Evolutionary conservation across 148 eudicot species (phyloP), one percentile per base, ranked within the genome.

Genomic region (Nyssa sinensis): DNA sequence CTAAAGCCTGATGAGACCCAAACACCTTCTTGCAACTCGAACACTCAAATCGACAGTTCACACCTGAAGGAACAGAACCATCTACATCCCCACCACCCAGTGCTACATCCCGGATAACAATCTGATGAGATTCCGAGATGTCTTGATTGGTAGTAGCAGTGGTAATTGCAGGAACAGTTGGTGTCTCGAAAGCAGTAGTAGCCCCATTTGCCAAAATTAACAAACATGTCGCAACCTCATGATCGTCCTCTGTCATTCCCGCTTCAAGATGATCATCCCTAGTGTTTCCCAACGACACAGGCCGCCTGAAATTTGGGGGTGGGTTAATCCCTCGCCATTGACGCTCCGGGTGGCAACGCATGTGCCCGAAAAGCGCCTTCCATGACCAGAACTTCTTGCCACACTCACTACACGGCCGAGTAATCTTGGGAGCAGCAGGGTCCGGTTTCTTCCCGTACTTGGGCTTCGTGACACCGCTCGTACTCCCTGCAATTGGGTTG

Each of bases 311-410:
- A 53, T 81, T 79, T 0, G 89, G 85, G 0, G 97, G 98, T 16
- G 97, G 97, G 82, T 90, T 90, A n/a, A 94, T 92, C 0, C 98
- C 98, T 0, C 98, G 90, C 98, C 97, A 94, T 58, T 87, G 87
- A 33, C 98, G 89, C 35, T 94, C 96, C 0, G 98, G 98, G 81
- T 94, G 98, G 77, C 98, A 94, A 1, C 98, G 90, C 98, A 94
- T 94, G 85, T 94, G 98, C 16, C 98, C 98, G 11, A 87, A 94
- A 23, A 94, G 87, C 0, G 98, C 98, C 71, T 94, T 94, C 87
- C 83, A 79, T 0, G 98, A 94, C 93, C 96, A 92, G 70, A 94
- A 94, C 61, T 66, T 88, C 77, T 81, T 87, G 0, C 98, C 97
- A 47, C 98, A 92, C 75, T 94, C 98, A 0, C 79, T 90, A 76